Evolutionary conservation across 495 filamentous ascomycete genomes (phyloP), one percentile per base, ranked within the genome.

Genomic region (Immersiella caudata): DNA sequence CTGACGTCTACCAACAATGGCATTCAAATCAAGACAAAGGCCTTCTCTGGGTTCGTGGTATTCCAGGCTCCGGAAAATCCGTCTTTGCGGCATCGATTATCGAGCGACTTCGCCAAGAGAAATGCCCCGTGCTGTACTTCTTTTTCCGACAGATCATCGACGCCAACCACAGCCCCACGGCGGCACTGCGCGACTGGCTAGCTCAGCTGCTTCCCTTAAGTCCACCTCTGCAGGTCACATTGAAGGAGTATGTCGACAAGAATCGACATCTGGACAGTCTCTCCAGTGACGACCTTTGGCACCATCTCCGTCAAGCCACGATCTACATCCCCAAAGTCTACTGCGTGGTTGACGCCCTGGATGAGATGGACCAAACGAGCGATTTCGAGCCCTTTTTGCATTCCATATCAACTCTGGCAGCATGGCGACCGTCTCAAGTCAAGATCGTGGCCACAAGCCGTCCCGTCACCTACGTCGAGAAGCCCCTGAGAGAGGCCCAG

Each of bases 131-230:
- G 1, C 71, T 86, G 0, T 85, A 71, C 67, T 86, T 88, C 73
- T 88, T 88, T 73, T 85, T 85, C 68, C 79, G 84, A 2, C 80
- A 85, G 52, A 85, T 85, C 67, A 81, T 87, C 63, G 69, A 71
- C 24, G 75, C 79, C 6, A 86, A 87, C 65, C 79, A 80, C 68
- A 68, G 71, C n/a, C 82, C 83, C 3, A 35, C 49, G 12, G 65
- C 63, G 20, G 35, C 72, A 78, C 81, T 71, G 76, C 81, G 80
- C 16, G 84, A 85, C 72, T 86, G 78, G 76, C 64, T 82, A 9
- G 69, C 65, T 16, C 80, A 83, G 67, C n/a, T 84, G 0, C 71
- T 86, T 1, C 49, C 68, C 6, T 78, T 74, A 55, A 81, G 77
- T 40, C 75, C 78, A 0, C 69, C 67, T 0, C 70, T 87, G 8